These are phyloP conservation scores for Penicillium verrucosum DNA, from an alignment of 2,329 filamentous ascomycete genomes.

Conservation along the genomic window DNA sequence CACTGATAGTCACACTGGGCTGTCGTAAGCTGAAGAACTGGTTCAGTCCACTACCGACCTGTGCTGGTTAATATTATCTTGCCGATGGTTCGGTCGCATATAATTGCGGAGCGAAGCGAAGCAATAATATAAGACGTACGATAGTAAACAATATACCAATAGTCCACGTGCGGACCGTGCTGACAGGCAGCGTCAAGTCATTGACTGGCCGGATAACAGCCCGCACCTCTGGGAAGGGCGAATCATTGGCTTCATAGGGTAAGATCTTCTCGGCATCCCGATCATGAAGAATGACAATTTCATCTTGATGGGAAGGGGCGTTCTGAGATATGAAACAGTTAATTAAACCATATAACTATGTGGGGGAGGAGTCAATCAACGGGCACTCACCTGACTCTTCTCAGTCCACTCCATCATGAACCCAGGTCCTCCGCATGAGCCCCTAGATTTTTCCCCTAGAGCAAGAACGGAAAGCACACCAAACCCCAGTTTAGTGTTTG, in stretches of 20 bases:
- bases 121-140: constrained; percentile 24
- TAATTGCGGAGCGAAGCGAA: too few relatives aligned
- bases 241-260: constrained; percentile 37
- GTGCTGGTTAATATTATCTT: background rate
- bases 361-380: background rate
- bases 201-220: constrained; percentile 36
- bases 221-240: constrained; percentile 40
- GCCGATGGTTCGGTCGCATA: background rate
- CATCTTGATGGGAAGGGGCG: constrained; percentile 11
- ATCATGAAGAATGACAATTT: constrained; percentile 29
- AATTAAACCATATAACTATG: background rate
- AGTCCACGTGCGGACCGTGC: constrained; percentile 38
- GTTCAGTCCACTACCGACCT: constrained; percentile 39
- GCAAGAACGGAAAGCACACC: background rate
- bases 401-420: constrained; percentile 10
- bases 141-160: constrained; percentile 40
- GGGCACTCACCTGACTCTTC: constrained; percentile 10
- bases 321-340: constrained; percentile 10
- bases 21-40: constrained; percentile 41
- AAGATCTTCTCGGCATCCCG: constrained; percentile 32
- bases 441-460: background rate
- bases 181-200: constrained; percentile 32
- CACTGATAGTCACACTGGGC: constrained; percentile 40
- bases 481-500: background rate
- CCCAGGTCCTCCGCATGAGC: background rate